These are phyloP conservation scores for Leccinum subgranulosum DNA, from an alignment of 768 basidiomycete genomes.

Conservation along the genomic window DNA sequence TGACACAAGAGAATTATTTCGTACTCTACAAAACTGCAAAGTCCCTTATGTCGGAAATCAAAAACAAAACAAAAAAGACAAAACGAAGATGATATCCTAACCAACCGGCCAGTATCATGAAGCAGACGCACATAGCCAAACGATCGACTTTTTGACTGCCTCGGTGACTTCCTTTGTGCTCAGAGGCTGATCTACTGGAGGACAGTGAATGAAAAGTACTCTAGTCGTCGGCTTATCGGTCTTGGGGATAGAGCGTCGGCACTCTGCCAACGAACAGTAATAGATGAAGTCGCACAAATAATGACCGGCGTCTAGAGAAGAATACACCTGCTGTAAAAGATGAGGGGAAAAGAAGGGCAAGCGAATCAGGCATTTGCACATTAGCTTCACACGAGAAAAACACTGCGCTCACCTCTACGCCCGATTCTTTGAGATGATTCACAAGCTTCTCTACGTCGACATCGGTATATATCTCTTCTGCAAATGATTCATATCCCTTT, in stretches of 20 bases:
- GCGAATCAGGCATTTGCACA: slow-evolving; percentile 7
- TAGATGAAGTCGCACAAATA: slow-evolving; percentile 77
- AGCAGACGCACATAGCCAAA: slow-evolving; percentile 47
- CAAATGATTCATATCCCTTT: slow-evolving; percentile 35
- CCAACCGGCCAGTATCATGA: slow-evolving; percentile 6
- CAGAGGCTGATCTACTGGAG: slow-evolving; percentile 63
- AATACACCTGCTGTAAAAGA: slow-evolving; percentile 54
- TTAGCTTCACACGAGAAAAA: neutral
- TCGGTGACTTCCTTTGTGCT: slow-evolving; percentile 66
- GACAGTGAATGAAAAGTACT: slow-evolving; percentile 71
- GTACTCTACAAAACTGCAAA: slow-evolving; percentile 16
- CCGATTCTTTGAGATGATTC: slow-evolving; percentile 31
- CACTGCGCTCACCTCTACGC: slow-evolving; percentile 29
- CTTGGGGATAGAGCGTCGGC: slow-evolving; percentile 41
- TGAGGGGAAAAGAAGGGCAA: neutral
- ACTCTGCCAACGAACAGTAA: slow-evolving; percentile 72
- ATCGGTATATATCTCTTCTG: slow-evolving; percentile 35
- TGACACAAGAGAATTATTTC: slow-evolving; percentile 9
- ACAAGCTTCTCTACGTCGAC: slow-evolving; percentile 37
- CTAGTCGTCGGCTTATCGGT: slow-evolving; percentile 32
- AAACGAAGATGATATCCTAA: slow-evolving; percentile 15
- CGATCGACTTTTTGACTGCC: slow-evolving; percentile 56
- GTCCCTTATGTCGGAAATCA: slow-evolving; percentile 16
- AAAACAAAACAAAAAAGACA: neutral
- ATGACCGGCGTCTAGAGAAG: slow-evolving; percentile 74